Base-by-base conservation (phyloP, 106 monocot genomes). In the Dactylorhiza incarnata region DNA sequence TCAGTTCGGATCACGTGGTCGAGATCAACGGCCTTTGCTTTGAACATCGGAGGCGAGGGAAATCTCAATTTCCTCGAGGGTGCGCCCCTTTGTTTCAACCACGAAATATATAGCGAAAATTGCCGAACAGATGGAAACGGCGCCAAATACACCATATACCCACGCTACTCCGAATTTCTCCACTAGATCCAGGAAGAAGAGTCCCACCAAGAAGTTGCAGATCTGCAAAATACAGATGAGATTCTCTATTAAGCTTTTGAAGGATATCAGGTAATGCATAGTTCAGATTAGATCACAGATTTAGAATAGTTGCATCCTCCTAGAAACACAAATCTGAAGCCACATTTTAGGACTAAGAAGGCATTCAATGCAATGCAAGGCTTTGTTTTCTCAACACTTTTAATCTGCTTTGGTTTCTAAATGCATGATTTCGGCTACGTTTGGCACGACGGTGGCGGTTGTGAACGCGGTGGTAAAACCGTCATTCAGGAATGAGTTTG, bases 21-120 rank as follows among this genome's bases (percentile, higher is more conserved):
- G 13, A 1, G 26, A 46, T 70, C 45, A 46, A 15, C 17, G 16
- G n/a, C 45, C 69, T 46, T n/a, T 70, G 69, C 45, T 70, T 45
- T 0, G 43, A 15, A 46, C 46, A 46, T 9, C 25, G 6, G 77
- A 45, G 72, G 52, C 84, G 10, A 91, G 54, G 7, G 86, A 89
- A 76, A 91, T 74, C 26, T 94, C 91, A 45, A 94, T 94, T 78
- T 94, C 94, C 81, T 94, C 94, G 16, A 94, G 91, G 9, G 94
- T 91, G 59, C 89, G 89, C 3, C 91, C 94, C 84, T 94, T 87
- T 23, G 94, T 94, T 85, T 94, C 94, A 14, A 87, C 82, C 15
- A 89, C 87, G 80, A 89, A 94, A 72, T 76, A 74, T 68, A 77
- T 49, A 9, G 89, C 82, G 73, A 94, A 94, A 13, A 82, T 49